Percentiles rank a stretch among this genome's conserved stretches.
Evolutionary conservation across 768 basidiomycete genomes (phyloP).

Genomic region (Rhizopogon vinicolor): DNA sequence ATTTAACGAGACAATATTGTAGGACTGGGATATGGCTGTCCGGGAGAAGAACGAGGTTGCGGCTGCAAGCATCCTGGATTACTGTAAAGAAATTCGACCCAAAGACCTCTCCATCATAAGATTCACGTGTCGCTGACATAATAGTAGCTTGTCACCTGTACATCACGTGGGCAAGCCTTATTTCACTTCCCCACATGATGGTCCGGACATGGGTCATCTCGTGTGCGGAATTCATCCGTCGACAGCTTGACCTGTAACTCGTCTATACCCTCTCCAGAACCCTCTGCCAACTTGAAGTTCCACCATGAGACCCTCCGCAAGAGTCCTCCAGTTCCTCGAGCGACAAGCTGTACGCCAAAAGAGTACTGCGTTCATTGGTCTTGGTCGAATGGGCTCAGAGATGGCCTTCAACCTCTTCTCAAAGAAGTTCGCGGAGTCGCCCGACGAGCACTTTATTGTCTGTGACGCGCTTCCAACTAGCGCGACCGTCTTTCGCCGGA

Average conservation of each 20-base stretch:
- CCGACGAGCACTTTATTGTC: slow-evolving; percentile 63
- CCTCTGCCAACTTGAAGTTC: neutral
- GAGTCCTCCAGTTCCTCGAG: slow-evolving; percentile 35
- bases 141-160: neutral
- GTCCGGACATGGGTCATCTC: too few species aligned
- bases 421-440: slow-evolving; percentile 51
- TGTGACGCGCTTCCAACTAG: slow-evolving; percentile 70
- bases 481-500: slow-evolving; percentile 49
- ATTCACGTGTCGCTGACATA: slow-evolving; percentile 7
- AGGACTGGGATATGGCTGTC: slow-evolving; percentile 77
- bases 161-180: neutral
- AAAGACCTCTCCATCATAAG: neutral
- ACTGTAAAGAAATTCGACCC: too few species aligned
- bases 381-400: slow-evolving; percentile 85
- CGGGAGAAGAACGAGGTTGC: slow-evolving; percentile 81
- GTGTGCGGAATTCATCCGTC: neutral
- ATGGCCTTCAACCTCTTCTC: slow-evolving; percentile 86
- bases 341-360: slow-evolving; percentile 35
- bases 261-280: neutral
- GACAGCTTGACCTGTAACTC: neutral
- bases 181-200: slow-evolving; percentile 1
- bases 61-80: slow-evolving; percentile 61
- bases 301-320: slow-evolving; percentile 48
- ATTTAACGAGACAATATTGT: slow-evolving; percentile 50
- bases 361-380: slow-evolving; percentile 76